These are phyloP conservation scores for Detonula confervacea DNA, from an alignment of 352 stramenopile species.

Conservation along the genomic window DNA sequence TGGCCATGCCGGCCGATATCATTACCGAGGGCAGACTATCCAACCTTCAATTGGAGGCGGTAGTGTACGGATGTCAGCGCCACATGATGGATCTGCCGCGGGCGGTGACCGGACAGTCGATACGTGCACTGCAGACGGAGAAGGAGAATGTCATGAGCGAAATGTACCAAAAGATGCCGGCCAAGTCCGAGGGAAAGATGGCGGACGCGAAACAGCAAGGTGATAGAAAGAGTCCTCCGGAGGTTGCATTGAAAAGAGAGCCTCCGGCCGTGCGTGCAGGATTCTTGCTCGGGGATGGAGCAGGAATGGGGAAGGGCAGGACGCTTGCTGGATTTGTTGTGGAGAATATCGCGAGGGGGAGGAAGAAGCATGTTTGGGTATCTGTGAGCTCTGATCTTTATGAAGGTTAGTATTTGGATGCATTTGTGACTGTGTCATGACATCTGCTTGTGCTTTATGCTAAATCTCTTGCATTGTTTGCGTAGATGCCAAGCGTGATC, in stretches of 20 bases:
- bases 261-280: slow-evolving; percentile 39
- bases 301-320: slow-evolving; percentile 80
- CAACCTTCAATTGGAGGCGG: slow-evolving; percentile 80
- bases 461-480: too few relatives aligned
- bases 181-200: background rate
- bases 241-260: background rate
- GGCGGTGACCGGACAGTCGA: background rate
- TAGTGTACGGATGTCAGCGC: slow-evolving; percentile 82
- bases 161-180: background rate
- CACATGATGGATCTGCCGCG: slow-evolving; percentile 51
- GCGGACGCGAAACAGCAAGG: background rate
- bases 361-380: slow-evolving; percentile 84
- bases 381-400: slow-evolving; percentile 72
- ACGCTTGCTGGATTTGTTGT: slow-evolving; percentile 85
- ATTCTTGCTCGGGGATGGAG: slow-evolving; percentile 85
- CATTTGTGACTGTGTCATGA: too few relatives aligned
- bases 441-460: too few relatives aligned
- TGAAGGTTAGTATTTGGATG: slow-evolving; percentile 43
- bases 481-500: slow-evolving; percentile 56
- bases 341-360: slow-evolving; percentile 78
- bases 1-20: slow-evolving; percentile 48
- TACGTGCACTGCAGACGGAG: background rate
- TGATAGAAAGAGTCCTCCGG: background rate
- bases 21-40: slow-evolving; percentile 70
- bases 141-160: slow-evolving; percentile 29